A percentile compares a stretch with the other conserved stretches of the same genome.
These are phyloP conservation scores for Balansia obtecta DNA, from an alignment of 2,329 filamentous ascomycete genomes.

Conservation along the genomic window DNA sequence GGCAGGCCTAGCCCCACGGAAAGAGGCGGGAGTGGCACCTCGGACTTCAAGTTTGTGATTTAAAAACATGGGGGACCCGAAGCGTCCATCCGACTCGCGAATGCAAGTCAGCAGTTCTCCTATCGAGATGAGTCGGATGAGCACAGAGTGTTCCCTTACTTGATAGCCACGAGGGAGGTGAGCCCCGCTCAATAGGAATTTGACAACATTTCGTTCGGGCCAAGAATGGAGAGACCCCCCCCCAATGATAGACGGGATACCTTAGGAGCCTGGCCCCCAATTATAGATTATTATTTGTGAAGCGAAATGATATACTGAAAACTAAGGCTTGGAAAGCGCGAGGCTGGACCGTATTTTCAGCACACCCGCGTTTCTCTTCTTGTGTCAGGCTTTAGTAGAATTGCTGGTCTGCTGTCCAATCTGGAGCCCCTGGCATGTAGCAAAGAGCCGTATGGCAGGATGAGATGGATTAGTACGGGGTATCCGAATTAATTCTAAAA, in stretches of 20 bases:
- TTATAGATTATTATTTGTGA: slow-evolving; percentile 14
- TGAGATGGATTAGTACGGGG: neutral
- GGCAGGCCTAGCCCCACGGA: too few relatives aligned
- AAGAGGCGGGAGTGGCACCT: neutral
- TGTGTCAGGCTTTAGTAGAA: neutral
- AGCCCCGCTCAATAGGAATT: neutral
- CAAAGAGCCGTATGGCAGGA: neutral
- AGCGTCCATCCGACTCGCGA: slow-evolving; percentile 1
- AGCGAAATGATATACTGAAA: slow-evolving; percentile 19
- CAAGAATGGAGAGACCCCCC: neutral
- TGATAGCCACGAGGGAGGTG: neutral
- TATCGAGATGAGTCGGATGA: neutral
- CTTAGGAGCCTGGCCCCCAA: slow-evolving; percentile 11
- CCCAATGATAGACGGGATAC: neutral
- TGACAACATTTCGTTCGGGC: neutral
- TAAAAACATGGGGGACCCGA: neutral
- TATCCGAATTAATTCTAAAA: neutral
- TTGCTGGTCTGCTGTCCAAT: neutral
- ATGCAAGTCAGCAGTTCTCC: slow-evolving; percentile 2
- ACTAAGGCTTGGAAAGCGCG: slow-evolving; percentile 3
- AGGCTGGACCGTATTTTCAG: slow-evolving; percentile 4
- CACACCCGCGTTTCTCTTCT: neutral
- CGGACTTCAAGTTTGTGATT: slow-evolving; percentile 1
- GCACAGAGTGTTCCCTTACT: neutral
- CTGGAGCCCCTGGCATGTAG: neutral